Conservation (phyloP, 495 filamentous ascomycete species). For the Penicillium subrubescens region DNA sequence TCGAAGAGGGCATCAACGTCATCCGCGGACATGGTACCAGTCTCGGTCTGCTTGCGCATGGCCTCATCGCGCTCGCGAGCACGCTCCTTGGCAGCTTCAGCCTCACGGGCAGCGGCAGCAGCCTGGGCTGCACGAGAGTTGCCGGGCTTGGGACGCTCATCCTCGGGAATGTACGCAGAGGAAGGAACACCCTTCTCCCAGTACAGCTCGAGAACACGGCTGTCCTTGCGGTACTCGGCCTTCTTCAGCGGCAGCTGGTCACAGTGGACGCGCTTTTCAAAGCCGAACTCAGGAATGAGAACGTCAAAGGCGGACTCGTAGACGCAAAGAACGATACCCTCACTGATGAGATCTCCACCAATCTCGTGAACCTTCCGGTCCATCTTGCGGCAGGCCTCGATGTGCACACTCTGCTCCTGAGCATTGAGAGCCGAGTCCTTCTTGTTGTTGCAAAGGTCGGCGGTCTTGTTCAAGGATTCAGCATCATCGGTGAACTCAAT, state of each 20-base stretch:
- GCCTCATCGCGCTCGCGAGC: constrained; percentile 84
- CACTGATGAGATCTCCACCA: constrained; percentile 91
- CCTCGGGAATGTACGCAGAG: constrained; percentile 93
- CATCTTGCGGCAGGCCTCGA: constrained; percentile 94
- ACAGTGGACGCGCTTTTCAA: constrained; percentile 98
- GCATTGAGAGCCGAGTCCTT: constrained; percentile 97
- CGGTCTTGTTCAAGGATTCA: constrained; percentile 86
- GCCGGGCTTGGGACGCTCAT: constrained; percentile 83
- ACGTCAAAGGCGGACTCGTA: constrained; percentile 99
- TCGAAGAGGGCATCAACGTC: constrained; percentile 90
- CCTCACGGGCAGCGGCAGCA: constrained; percentile 73
- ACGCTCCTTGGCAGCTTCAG: constrained; percentile 75
- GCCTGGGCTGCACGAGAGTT: constrained; percentile 65
- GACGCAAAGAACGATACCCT: constrained; percentile 94
- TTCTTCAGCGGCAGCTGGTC: constrained; percentile 98
- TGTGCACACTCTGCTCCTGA: constrained; percentile 98
- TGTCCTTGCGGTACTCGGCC: constrained; percentile 95
- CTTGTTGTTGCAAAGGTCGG: constrained; percentile 96
- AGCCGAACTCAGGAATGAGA: constrained; percentile 95
- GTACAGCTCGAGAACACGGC: constrained; percentile 90
- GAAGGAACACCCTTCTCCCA: constrained; percentile 99
- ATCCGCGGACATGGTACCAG: constrained; percentile 84
- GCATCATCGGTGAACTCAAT: constrained; percentile 88
- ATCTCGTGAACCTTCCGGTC: constrained; percentile 82
- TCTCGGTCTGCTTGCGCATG: constrained; percentile 87